Evolutionary conservation across 192 early-diverging fungal genomes (phyloP).

Genomic region (Coemansia sp.): DNA sequence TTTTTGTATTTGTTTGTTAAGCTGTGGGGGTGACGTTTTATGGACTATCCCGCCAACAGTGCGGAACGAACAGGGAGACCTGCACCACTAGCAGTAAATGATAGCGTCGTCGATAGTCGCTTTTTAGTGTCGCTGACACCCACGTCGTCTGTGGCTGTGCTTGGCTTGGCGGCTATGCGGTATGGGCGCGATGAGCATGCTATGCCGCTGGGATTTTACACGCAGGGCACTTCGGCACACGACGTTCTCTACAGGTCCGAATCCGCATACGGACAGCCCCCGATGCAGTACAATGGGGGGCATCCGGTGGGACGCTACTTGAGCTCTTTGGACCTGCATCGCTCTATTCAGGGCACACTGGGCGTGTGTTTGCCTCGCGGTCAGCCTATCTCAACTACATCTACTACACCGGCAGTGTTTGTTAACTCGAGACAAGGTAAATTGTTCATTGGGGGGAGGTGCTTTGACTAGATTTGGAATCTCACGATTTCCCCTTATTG

Average conservation of each 20-base stretch:
- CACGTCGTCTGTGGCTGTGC: conserved; percentile 33
- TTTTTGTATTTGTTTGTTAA: not conserved
- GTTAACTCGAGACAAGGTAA: conserved; percentile 36
- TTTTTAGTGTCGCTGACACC: conserved; percentile 31
- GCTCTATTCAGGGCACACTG: not conserved
- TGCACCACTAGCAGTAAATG: not conserved
- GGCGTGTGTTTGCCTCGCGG: not conserved
- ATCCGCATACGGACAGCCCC: not conserved
- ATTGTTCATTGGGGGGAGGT: not conserved
- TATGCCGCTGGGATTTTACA: not conserved
- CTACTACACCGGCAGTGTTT: conserved; percentile 46
- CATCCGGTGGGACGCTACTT: conserved; percentile 25
- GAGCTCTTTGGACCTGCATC: conserved; percentile 21
- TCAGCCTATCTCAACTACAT: conserved; percentile 22
- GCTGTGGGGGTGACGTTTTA: not conserved
- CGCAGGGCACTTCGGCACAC: not conserved
- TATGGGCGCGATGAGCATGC: conserved; percentile 21
- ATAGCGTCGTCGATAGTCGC: conserved; percentile 9
- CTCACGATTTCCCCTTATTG: not conserved
- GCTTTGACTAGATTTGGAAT: not conserved
- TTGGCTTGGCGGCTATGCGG: conserved; percentile 32
- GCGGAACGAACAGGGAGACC: not conserved
- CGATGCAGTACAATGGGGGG: not conserved
- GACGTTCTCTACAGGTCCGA: not conserved
- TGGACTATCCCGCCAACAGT: conserved; percentile 1